Percentiles rank a stretch among this genome's conserved stretches.
Evolutionary conservation across 73 alveolate genomes (phyloP).

Genomic region (Tetrahymena borealis): DNA sequence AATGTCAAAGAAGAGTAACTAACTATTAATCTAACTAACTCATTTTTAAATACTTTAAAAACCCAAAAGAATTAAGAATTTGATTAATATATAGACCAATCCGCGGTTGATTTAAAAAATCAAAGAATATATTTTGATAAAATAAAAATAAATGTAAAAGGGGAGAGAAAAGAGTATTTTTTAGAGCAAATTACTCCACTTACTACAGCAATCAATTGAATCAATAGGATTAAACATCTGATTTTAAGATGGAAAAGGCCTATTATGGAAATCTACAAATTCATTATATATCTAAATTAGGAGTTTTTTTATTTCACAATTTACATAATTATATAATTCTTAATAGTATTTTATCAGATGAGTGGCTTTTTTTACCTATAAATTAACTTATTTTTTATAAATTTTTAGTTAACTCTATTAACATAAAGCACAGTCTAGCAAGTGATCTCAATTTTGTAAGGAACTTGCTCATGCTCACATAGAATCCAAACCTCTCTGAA

Average conservation of each 20-base stretch:
- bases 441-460: neutral
- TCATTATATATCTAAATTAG: neutral
- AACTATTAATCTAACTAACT: neutral
- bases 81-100: neutral
- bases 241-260: too few relatives aligned
- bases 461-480: neutral
- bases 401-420: neutral
- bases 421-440: neutral
- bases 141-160: neutral
- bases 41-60: neutral
- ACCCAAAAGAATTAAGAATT: neutral
- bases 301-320: neutral
- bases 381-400: neutral
- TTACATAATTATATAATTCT: neutral
- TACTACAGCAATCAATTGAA: too few relatives aligned
- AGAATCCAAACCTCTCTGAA: neutral
- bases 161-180: neutral
- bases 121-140: neutral
- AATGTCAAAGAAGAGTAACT: neutral
- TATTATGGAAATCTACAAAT: neutral
- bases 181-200: too few relatives aligned
- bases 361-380: neutral
- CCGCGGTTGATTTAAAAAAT: conserved; percentile 3
- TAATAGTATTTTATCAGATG: neutral
- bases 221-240: too few relatives aligned